Evolutionary conservation across 176 grass and related monocot species (phyloP), one percentile per base, ranked within the genome.

Genomic region (Oropetium thomaeum): DNA sequence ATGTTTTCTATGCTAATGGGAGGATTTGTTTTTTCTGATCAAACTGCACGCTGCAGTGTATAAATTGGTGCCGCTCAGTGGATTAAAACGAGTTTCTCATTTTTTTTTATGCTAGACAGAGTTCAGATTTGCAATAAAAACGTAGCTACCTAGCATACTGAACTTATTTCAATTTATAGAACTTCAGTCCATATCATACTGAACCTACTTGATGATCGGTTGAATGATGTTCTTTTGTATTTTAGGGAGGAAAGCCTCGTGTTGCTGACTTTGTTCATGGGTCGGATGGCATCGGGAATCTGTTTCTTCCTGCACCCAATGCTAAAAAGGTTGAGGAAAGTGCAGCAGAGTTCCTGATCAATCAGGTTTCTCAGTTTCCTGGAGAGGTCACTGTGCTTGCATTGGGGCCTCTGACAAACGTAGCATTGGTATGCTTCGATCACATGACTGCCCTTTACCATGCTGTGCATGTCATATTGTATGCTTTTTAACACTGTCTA

Each of bases 241-340:
- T 75, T 40, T 85, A 98, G 96, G 91, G 96, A 84, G 91, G 76
- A 86, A 44, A 81, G n/a, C 89, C 91, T 43, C 31, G 59, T 79
- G 4, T 92, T 76, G 89, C 84, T 35, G 86, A 98, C 78, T 92
- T 92, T 84, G 71, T 92, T 77, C 96, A 98, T 86, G 96, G 96
- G 32, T 92, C 89, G 29, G 96, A 98, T 83, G 96, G 96, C 20
- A 76, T 98, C 48, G 96, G 96, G 40, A 90, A 98, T 92, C 71
- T 94, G 84, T 86, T 75, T 80, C 91, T 94, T 72, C 89, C 96
- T 42, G 81, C 81, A 47, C 96, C 91, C 66, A 71, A 59, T 33
- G 71, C 70, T 54, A 90, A 83, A 81, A 92, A 92, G 79, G 60
- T 84, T 19, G 76, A 90, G 3, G 86, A 86, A 90, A 88, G 59